Conservation (phyloP, 352 stramenopile genomes). For the Thalassiosira exigua region DNA sequence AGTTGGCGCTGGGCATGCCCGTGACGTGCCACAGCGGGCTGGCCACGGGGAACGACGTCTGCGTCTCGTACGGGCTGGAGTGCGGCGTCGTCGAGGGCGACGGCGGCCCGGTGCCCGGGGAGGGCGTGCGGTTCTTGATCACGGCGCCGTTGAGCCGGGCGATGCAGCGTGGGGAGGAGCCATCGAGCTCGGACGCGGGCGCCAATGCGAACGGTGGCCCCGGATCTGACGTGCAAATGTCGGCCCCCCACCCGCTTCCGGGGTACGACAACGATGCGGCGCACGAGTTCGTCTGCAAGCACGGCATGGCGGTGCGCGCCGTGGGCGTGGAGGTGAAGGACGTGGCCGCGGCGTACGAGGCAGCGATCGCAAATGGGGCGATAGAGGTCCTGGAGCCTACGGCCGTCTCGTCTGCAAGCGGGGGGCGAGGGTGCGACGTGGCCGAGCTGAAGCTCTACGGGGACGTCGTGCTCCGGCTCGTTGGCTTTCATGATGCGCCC, state of each 20-base stretch:
- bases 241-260: constrained; percentile 50
- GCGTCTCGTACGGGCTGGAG: constrained; percentile 62
- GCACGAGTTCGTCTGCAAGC: constrained; percentile 57
- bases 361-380: constrained; percentile 52
- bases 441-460: constrained; percentile 65
- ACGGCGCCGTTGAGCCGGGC: constrained; percentile 42
- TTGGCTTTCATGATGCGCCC: constrained; percentile 58
- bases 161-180: constrained; percentile 1
- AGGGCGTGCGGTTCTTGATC: constrained; percentile 45
- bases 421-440: constrained; percentile 38
- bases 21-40: constrained; percentile 59
- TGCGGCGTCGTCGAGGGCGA: constrained; percentile 29
- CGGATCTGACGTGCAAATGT: constrained; percentile 35
- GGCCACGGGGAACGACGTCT: constrained; percentile 64
- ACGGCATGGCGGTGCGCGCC: constrained; percentile 64
- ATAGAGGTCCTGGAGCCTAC: constrained; percentile 59
- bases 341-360: constrained; percentile 43
- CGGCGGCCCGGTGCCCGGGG: constrained; percentile 11
- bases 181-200: too few species aligned
- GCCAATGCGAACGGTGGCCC: not conserved
- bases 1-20: constrained; percentile 53
- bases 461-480: constrained; percentile 67
- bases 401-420: constrained; percentile 15
- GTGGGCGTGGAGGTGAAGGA: constrained; percentile 55
- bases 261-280: constrained; percentile 40